Evolutionary conservation across 2,329 filamentous ascomycete genomes (phyloP).

Genomic region (Teratosphaeria nubilosa): DNA sequence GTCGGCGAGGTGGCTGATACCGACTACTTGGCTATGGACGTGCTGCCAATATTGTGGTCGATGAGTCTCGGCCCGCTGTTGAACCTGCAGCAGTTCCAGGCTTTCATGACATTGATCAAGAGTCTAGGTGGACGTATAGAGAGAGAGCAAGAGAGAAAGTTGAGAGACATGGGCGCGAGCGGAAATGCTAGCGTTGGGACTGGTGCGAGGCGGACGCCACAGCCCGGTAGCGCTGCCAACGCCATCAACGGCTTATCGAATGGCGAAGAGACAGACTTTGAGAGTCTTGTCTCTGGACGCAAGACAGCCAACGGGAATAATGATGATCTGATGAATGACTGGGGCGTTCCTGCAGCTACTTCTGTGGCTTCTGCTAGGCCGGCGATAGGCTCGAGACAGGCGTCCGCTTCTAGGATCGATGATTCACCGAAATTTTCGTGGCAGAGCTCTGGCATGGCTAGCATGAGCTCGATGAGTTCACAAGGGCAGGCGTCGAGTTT

Average conservation of each 20-base stretch:
- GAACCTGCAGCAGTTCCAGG: slow-evolving; percentile 72
- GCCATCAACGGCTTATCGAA: slow-evolving; percentile 42
- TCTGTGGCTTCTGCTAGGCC: slow-evolving; percentile 17
- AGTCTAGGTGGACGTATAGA: slow-evolving; percentile 70
- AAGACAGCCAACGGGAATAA: slow-evolving; percentile 23
- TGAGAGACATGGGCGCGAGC: slow-evolving; percentile 59
- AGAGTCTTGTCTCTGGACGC: slow-evolving; percentile 75
- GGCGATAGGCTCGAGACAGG: slow-evolving; percentile 8
- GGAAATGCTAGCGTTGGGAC: slow-evolving; percentile 31
- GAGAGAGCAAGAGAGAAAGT: slow-evolving; percentile 75
- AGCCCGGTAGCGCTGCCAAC: neutral
- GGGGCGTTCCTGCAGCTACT: slow-evolving; percentile 27
- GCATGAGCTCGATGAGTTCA: slow-evolving; percentile 5
- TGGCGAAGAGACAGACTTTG: slow-evolving; percentile 68
- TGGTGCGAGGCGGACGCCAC: neutral
- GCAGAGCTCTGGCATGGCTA: slow-evolving; percentile 24
- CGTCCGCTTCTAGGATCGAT: slow-evolving; percentile 8
- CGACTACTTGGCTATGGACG: slow-evolving; percentile 85
- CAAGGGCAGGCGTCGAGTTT: slow-evolving; percentile 4
- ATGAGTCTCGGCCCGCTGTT: slow-evolving; percentile 87
- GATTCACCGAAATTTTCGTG: slow-evolving; percentile 35
- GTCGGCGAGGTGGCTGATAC: slow-evolving; percentile 73
- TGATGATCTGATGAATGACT: slow-evolving; percentile 34
- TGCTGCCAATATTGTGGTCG: slow-evolving; percentile 79
- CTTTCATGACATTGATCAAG: slow-evolving; percentile 85